Evolutionary conservation across 202 grass and related monocot species (phyloP).

Genomic region (Cymbopogon flexuosus): DNA sequence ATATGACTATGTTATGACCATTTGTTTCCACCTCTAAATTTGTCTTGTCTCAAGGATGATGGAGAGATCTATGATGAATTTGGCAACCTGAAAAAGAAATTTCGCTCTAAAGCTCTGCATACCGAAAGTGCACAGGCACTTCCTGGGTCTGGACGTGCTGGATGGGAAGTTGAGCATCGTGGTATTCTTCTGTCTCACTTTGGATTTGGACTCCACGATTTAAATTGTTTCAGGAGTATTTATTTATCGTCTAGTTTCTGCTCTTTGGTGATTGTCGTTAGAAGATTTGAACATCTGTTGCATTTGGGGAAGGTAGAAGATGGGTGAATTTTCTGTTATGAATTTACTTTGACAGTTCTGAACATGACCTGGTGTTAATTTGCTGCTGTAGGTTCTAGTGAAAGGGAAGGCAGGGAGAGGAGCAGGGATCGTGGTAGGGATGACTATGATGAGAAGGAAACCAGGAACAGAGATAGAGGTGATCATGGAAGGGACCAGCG

Average conservation of each 20-base stretch:
- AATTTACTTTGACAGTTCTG: neutral
- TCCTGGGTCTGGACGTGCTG: conserved; percentile 70
- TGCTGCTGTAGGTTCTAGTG: conserved; percentile 27
- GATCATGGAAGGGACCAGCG: conserved; percentile 43
- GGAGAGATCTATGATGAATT: conserved; percentile 99
- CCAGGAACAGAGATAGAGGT: conserved; percentile 45
- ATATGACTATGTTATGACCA: neutral
- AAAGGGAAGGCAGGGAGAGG: conserved; percentile 18
- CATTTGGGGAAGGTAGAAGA: neutral
- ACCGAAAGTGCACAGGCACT: conserved; percentile 41
- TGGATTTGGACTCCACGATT: neutral
- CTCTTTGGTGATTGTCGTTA: neutral
- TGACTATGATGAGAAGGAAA: conserved; percentile 30
- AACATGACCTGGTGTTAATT: neutral
- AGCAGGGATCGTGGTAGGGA: conserved; percentile 40
- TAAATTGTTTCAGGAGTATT: neutral
- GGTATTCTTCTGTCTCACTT: conserved; percentile 35
- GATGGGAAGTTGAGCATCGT: conserved; percentile 66
- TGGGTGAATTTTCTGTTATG: neutral
- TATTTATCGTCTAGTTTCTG: neutral
- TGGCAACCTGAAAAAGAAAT: conserved; percentile 99
- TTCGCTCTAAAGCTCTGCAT: conserved; percentile 72
- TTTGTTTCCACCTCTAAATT: conserved; percentile 7
- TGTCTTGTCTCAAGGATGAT: conserved; percentile 56
- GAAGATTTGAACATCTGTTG: neutral